Percentiles rank a stretch among this genome's conserved stretches.
These are phyloP conservation scores for Ascochyta viciae-villosae DNA, from an alignment of 2,329 filamentous ascomycete genomes.

Conservation along the genomic window DNA sequence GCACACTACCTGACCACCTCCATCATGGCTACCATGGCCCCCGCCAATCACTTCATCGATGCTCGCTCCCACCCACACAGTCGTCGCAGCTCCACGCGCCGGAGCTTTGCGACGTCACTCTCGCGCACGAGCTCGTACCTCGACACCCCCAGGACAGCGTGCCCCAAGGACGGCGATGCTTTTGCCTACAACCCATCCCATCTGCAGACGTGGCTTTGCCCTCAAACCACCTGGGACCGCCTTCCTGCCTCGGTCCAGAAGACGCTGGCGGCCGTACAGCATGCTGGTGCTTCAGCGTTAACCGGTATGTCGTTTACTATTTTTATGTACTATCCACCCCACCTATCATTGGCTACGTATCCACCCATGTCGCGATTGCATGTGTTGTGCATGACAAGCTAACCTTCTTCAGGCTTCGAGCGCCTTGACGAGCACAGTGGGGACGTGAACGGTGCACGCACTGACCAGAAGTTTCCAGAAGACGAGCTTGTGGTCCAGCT, in stretches of 20 bases:
- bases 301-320: conserved; percentile 45
- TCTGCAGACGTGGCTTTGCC: conserved; percentile 49
- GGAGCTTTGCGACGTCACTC: conserved; percentile 32
- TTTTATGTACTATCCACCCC: conserved; percentile 15
- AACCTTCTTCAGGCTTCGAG: conserved; percentile 35
- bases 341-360: conserved; percentile 11
- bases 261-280: conserved; percentile 48
- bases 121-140: conserved; percentile 30
- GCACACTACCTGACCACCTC: conserved; percentile 5
- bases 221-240: conserved; percentile 45
- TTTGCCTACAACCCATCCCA: conserved; percentile 49
- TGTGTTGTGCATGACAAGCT: conserved; percentile 18
- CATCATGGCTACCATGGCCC: conserved; percentile 28
- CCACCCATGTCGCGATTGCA: conserved; percentile 10
- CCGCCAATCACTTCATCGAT: conserved; percentile 32
- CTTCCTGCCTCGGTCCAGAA: conserved; percentile 47
- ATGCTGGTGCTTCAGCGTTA: conserved; percentile 54
- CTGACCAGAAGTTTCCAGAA: conserved; percentile 25
- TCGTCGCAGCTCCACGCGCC: conserved; percentile 38
- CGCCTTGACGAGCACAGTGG: conserved; percentile 39
- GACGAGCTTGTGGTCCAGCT: conserved; percentile 35
- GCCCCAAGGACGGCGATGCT: conserved; percentile 46
- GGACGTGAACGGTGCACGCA: conserved; percentile 18
- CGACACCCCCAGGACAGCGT: conserved; percentile 40
- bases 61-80: conserved; percentile 23